Percentiles rank a stretch among this genome's conserved stretches.
phyloP scores from a whole-genome alignment of 2,329 filamentous ascomycete species.

The Hysterium pulicare region DNA sequence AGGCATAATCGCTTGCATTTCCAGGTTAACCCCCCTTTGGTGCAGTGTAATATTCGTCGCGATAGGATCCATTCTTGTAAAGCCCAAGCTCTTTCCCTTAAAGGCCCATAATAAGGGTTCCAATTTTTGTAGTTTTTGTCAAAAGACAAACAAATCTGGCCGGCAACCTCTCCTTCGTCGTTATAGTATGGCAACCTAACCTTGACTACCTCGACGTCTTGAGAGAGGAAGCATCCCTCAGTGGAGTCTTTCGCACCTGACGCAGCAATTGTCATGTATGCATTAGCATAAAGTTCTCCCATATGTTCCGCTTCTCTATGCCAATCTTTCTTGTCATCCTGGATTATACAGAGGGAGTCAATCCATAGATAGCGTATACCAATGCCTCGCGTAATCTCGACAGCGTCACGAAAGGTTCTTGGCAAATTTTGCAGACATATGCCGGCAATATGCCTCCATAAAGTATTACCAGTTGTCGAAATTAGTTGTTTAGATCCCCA shows the following conservation, averaged over 20 bases:
- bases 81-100: too few relatives aligned
- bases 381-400: not conserved
- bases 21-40: too few relatives aligned
- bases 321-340: conserved; percentile 3
- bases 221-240: not conserved
- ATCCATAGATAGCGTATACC: conserved; percentile 3
- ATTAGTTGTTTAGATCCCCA: not conserved
- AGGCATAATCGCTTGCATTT: too few relatives aligned
- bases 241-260: not conserved
- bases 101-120: too few relatives aligned
- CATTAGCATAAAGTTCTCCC: conserved; percentile 1
- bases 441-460: not conserved
- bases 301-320: conserved; percentile 1
- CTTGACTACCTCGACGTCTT: not conserved
- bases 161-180: too few relatives aligned
- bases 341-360: conserved; percentile 3
- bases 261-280: conserved; percentile 1
- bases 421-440: not conserved
- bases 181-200: not conserved
- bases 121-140: too few relatives aligned
- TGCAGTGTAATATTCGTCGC: too few relatives aligned
- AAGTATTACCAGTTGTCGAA: not conserved
- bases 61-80: too few relatives aligned
- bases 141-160: too few relatives aligned
- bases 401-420: not conserved